Evolutionary conservation across 768 basidiomycete genomes (phyloP).

Genomic region (Tulasnella sp.): DNA sequence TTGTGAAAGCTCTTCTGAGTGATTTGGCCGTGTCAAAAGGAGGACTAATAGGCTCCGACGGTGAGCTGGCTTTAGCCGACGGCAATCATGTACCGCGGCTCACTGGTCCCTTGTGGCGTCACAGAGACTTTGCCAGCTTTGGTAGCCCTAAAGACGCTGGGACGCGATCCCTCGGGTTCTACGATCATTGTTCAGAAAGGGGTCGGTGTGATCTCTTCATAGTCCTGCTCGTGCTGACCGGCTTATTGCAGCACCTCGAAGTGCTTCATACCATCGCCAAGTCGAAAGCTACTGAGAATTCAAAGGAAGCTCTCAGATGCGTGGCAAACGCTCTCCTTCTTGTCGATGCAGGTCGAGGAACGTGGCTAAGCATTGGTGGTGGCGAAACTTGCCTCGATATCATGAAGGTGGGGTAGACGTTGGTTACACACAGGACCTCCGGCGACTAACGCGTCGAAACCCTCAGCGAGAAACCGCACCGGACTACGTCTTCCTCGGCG

Average conservation of each 20-base stretch:
- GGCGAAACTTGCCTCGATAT: conserved; percentile 27
- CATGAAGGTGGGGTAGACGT: conserved; percentile 20
- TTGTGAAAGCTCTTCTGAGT: not conserved
- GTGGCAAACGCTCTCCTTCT: conserved; percentile 34
- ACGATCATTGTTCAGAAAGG: conserved; percentile 26
- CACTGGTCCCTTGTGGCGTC: not conserved
- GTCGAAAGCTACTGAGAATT: conserved; percentile 24
- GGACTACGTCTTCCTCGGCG: conserved; percentile 31
- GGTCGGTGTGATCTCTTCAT: conserved; percentile 1
- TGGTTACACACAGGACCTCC: too few relatives aligned
- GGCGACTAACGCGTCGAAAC: too few relatives aligned
- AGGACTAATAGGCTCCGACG: not conserved
- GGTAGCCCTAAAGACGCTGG: conserved; percentile 33
- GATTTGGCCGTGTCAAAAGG: conserved; percentile 5
- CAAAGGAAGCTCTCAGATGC: conserved; percentile 33
- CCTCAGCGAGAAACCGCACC: conserved; percentile 25
- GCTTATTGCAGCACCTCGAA: conserved; percentile 26
- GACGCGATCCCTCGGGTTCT: conserved; percentile 30
- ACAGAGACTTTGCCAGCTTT: conserved; percentile 17
- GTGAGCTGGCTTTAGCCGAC: not conserved
- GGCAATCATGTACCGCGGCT: too few relatives aligned
- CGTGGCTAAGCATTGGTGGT: conserved; percentile 30
- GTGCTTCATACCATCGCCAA: conserved; percentile 25
- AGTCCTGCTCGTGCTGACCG: not conserved
- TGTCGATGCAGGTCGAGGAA: conserved; percentile 29